Evolutionary conservation across 371 early-diverging fungal genomes (phyloP), one percentile per base, ranked within the genome.

Genomic region (Haplosporangium sp.): DNA sequence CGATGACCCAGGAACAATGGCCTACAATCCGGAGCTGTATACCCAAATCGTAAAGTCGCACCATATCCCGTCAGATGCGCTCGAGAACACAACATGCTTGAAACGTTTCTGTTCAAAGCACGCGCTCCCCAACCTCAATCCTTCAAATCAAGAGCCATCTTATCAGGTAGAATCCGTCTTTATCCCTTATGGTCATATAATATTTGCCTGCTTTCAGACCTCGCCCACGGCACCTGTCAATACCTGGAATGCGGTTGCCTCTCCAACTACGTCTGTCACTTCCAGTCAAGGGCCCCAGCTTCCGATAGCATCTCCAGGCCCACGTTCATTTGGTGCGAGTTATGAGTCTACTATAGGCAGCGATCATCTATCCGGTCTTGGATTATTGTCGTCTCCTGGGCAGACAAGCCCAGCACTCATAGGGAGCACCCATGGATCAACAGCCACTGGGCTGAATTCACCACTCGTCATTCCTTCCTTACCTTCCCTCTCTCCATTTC

Each of bases 171-270:
- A 84, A 56, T 83, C 83, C 27, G 81, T 84, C 15, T 76, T 83
- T 56, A 84, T 84, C 17, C 83, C 83, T 10, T 83, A 84, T 58
- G 85, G 85, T 10, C 67, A 81, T n/a, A 79, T 84, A 38, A 83
- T 84, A 15, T 84, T 84, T 59, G 83, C 83, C 20, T 79, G 81
- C 53, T 84, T 84, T 61, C 83, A 84, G 67, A 81, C 83, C 1
- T 73, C 83, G 13, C 85, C 85, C 19, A 62, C 76, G 0, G 39
- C 72, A 15, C 68, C 74, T 15, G n/a, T 63, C 34, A 67, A 42
- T 37, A 62, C 35, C 19, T 74, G 79, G 79, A 48, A 52, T 27
- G 42, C 34, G 15, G 45, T 48, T 17, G 58, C 64, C 10, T 78
- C 79, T n/a, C 71, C 79, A 17, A 37, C 65, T 3, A 35, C 60